Conservation (phyloP, 73 alveolate species). For the Durusdinium trenchii region DNA sequence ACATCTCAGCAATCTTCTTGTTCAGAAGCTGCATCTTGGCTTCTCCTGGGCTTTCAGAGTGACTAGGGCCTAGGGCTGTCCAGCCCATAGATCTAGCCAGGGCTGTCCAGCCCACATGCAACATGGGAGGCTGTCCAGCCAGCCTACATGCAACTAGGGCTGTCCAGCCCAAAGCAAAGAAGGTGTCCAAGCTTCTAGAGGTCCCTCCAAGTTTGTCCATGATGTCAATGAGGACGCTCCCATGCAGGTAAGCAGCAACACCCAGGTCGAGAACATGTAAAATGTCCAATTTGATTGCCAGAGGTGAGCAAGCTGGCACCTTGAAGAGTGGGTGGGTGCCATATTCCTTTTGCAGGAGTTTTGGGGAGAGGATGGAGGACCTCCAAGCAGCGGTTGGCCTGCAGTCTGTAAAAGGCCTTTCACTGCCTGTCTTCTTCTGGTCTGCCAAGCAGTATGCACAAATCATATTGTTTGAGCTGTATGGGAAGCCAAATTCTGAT, state of each 20-base stretch:
- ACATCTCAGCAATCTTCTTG: neutral
- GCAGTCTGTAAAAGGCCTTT: neutral
- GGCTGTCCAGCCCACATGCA: too few species aligned
- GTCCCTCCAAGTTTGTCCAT: too few species aligned
- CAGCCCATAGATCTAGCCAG: too few species aligned
- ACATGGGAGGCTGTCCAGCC: neutral
- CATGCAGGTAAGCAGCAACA: neutral
- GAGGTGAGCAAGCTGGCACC: neutral
- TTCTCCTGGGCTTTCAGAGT: neutral
- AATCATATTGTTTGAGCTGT: neutral
- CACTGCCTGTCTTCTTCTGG: neutral
- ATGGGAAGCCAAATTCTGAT: neutral
- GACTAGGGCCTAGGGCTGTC: too few species aligned
- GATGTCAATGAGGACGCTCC: neutral
- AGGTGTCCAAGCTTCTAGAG: too few species aligned
- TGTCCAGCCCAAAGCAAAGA: neutral
- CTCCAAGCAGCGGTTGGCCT: neutral
- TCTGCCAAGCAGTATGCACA: neutral
- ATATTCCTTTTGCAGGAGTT: neutral
- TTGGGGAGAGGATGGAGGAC: neutral
- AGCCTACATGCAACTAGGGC: neutral
- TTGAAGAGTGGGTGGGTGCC: neutral
- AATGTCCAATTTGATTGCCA: too few species aligned
- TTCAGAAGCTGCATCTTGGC: neutral
- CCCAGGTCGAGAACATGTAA: too few species aligned